These are phyloP conservation scores for Apophysomyces elegans DNA, from an alignment of 371 early-diverging fungal species.

Conservation along the genomic window DNA sequence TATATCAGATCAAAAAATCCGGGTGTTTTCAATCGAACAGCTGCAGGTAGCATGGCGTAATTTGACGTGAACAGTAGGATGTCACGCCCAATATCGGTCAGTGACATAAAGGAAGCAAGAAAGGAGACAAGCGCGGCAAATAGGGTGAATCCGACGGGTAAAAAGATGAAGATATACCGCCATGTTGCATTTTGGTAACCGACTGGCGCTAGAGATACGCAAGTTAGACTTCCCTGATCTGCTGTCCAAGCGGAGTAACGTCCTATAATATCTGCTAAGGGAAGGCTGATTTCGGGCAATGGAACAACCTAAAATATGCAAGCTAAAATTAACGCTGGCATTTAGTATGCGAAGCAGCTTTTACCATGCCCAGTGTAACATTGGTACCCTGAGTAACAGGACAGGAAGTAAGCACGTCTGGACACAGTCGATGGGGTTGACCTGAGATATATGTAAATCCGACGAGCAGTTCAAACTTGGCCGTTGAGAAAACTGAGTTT, in stretches of 20 bases:
- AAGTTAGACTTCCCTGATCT: slow-evolving; percentile 36
- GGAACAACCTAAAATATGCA: slow-evolving; percentile 16
- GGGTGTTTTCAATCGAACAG: slow-evolving; percentile 56
- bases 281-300: slow-evolving; percentile 26
- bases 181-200: slow-evolving; percentile 53
- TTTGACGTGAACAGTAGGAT: slow-evolving; percentile 54
- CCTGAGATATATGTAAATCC: not conserved
- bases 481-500: not conserved
- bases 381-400: slow-evolving; percentile 16
- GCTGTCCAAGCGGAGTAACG: slow-evolving; percentile 38
- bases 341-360: not conserved
- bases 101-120: slow-evolving; percentile 42
- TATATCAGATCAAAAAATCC: slow-evolving; percentile 59
- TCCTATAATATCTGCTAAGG: slow-evolving; percentile 44
- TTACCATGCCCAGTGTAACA: slow-evolving; percentile 25
- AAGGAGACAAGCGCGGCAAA: slow-evolving; percentile 45
- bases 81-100: slow-evolving; percentile 47
- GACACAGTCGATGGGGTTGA: slow-evolving; percentile 18
- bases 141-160: slow-evolving; percentile 50
- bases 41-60: slow-evolving; percentile 55
- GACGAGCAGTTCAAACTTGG: not conserved
- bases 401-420: slow-evolving; percentile 19
- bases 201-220: slow-evolving; percentile 49
- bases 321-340: not conserved
- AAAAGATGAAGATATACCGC: slow-evolving; percentile 39